phyloP scores from a whole-genome alignment of 1,284 basidiomycete species.

The Austroboletus niveus region DNA sequence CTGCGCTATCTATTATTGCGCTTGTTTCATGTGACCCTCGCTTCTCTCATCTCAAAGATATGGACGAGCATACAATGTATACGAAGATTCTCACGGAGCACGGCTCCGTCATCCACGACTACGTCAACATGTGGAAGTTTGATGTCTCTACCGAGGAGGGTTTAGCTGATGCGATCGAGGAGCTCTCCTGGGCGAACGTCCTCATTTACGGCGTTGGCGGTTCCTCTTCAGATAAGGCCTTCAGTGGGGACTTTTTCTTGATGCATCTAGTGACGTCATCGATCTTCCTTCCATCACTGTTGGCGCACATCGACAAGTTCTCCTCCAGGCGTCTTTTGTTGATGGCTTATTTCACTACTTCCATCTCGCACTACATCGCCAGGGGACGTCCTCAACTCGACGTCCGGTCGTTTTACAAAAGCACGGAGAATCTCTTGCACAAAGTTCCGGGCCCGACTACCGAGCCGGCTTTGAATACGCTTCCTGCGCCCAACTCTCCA shows the following conservation, averaged over 20 bases:
- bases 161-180: slow-evolving; percentile 34
- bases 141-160: slow-evolving; percentile 31
- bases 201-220: slow-evolving; percentile 46
- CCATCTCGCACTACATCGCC: slow-evolving; percentile 37
- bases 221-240: slow-evolving; percentile 25
- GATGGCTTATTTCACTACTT: slow-evolving; percentile 38
- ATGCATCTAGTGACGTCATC: slow-evolving; percentile 49
- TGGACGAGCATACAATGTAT: slow-evolving; percentile 23
- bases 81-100: slow-evolving; percentile 33
- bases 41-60: slow-evolving; percentile 26
- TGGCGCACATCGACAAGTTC: slow-evolving; percentile 28
- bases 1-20: slow-evolving; percentile 46
- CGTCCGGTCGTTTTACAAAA: slow-evolving; percentile 37
- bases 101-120: slow-evolving; percentile 40
- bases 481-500: slow-evolving; percentile 31
- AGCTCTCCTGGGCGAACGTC: slow-evolving; percentile 41
- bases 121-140: slow-evolving; percentile 51
- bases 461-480: slow-evolving; percentile 32
- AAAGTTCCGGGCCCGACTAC: slow-evolving; percentile 34
- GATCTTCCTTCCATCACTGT: slow-evolving; percentile 40
- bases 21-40: slow-evolving; percentile 45
- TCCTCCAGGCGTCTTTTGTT: slow-evolving; percentile 36
- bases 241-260: slow-evolving; percentile 44
- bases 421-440: slow-evolving; percentile 19
- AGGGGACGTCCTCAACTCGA: slow-evolving; percentile 38